Conservation (phyloP, 2,329 filamentous ascomycete genomes). For the Sporothrix sp. region DNA sequence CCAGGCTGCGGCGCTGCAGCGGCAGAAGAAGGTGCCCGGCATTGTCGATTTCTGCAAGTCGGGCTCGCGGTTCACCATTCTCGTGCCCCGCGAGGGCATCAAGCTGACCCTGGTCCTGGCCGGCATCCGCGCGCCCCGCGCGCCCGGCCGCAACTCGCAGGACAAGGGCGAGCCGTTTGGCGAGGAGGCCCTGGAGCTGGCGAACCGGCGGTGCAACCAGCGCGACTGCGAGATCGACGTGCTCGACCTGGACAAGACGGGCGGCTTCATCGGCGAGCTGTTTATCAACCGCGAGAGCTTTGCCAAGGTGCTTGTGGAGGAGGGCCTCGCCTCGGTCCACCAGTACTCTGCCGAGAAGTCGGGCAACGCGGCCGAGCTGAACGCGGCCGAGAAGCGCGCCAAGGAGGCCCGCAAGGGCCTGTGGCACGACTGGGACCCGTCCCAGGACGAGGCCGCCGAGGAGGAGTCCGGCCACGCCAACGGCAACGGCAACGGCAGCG, state of each 20-base stretch:
- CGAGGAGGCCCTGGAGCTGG: constrained; percentile 87
- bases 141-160: constrained; percentile 62
- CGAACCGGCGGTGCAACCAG: constrained; percentile 80
- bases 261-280: constrained; percentile 91
- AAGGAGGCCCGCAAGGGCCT: constrained; percentile 82
- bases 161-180: constrained; percentile 89
- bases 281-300: constrained; percentile 95
- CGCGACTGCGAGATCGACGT: constrained; percentile 94
- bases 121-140: constrained; percentile 82
- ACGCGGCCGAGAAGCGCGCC: constrained; percentile 76
- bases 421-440: constrained; percentile 93
- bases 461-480: constrained; percentile 39
- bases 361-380: constrained; percentile 77
- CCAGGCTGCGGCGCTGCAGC: constrained; percentile 74
- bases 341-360: constrained; percentile 93
- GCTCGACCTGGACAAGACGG: constrained; percentile 89
- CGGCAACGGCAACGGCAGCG: no score
- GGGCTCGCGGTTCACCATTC: constrained; percentile 85
- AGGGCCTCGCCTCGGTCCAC: constrained; percentile 86
- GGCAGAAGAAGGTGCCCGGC: constrained; percentile 85
- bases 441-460: constrained; percentile 58
- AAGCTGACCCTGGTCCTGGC: constrained; percentile 93
- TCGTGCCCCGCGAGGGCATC: constrained; percentile 84
- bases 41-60: constrained; percentile 97
- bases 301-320: constrained; percentile 84